phyloP scores from a whole-genome alignment of 768 basidiomycete species.

The Auricularia auricula-judae region DNA sequence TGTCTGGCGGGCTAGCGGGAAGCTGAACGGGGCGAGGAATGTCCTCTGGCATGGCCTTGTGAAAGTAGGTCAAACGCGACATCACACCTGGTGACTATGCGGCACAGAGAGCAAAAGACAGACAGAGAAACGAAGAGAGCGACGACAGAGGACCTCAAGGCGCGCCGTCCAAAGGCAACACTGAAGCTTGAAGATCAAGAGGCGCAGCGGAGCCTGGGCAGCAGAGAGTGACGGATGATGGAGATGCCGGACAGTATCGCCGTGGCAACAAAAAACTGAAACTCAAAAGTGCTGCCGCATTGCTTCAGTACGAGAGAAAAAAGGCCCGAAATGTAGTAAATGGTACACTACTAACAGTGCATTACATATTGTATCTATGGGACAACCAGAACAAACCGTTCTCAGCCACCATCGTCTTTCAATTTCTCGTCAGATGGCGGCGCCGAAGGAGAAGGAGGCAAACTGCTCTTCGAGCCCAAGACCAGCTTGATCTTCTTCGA shows the following conservation, averaged over 20 bases:
- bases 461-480: background rate
- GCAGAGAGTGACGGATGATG: background rate
- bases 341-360: background rate
- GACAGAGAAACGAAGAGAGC: background rate
- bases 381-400: background rate
- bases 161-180: background rate
- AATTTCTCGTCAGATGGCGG: background rate
- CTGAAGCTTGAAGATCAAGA: background rate
- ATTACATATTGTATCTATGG: background rate
- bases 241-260: background rate
- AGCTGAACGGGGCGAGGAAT: slow-evolving; percentile 8
- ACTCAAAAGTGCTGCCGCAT: background rate
- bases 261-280: background rate
- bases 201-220: background rate
- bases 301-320: background rate
- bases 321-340: background rate
- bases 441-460: background rate
- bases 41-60: slow-evolving; percentile 3
- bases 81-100: slow-evolving; percentile 4
- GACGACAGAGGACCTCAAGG: background rate
- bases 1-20: slow-evolving; percentile 23
- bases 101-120: background rate
- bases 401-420: background rate
- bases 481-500: background rate
- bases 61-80: slow-evolving; percentile 13